These are phyloP conservation scores for Taxawa tesnikishii DNA, from an alignment of 2,329 filamentous ascomycete species.

Conservation along the genomic window DNA sequence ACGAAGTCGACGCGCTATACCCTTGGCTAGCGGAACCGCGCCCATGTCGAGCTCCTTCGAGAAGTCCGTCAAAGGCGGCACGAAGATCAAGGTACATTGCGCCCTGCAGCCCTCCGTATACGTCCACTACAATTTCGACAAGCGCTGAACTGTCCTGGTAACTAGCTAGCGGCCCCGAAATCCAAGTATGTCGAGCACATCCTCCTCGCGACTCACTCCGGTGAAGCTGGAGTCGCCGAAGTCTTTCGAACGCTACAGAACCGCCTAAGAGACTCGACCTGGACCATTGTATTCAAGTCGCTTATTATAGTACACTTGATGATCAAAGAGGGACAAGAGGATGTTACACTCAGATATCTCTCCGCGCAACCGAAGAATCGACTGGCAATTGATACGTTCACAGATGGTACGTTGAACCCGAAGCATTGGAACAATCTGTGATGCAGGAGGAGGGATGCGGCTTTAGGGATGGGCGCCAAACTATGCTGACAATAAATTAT, in stretches of 20 bases:
- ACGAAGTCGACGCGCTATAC: no score
- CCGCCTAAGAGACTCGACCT: slow-evolving; percentile 86
- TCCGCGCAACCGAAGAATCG: slow-evolving; percentile 64
- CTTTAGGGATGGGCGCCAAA: not conserved
- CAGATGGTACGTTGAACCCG: slow-evolving; percentile 79
- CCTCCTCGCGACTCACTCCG: slow-evolving; percentile 84
- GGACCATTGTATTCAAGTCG: slow-evolving; percentile 99
- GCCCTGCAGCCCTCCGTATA: not conserved
- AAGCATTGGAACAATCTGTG: no score
- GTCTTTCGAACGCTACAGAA: slow-evolving; percentile 87
- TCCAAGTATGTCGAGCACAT: slow-evolving; percentile 99
- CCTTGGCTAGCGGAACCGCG: no score
- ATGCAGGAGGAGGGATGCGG: slow-evolving; percentile 1
- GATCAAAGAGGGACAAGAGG: slow-evolving; percentile 87
- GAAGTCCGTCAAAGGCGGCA: slow-evolving; percentile 97
- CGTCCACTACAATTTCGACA: no score
- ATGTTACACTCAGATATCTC: slow-evolving; percentile 77
- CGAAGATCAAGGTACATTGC: slow-evolving; percentile 75
- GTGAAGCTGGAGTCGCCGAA: slow-evolving; percentile 88
- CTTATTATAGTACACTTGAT: slow-evolving; percentile 93
- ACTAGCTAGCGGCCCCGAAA: slow-evolving; percentile 83
- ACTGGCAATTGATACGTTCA: slow-evolving; percentile 80
- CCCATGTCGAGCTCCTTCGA: slow-evolving; percentile 81
- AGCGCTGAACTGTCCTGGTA: not conserved
- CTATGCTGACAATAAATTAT: slow-evolving; percentile 22